phyloP scores from a whole-genome alignment of 768 basidiomycete species.

The Boletus rubescentipes region DNA sequence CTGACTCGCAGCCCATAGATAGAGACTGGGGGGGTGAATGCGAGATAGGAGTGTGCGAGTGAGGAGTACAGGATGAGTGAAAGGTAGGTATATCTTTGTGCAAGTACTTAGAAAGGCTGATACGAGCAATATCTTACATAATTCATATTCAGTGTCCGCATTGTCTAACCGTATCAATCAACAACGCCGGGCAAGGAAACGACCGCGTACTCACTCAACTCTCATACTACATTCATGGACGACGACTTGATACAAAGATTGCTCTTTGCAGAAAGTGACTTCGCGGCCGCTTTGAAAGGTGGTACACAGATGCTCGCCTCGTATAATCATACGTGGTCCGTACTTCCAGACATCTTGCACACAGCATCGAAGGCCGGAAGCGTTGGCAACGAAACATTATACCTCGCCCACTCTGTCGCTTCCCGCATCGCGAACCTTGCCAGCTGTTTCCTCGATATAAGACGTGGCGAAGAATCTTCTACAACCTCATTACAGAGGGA shows the following conservation, averaged over 20 bases:
- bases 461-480: neutral
- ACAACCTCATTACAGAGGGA: neutral
- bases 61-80: too few relatives aligned
- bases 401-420: neutral
- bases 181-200: neutral
- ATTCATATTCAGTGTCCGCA: constrained; percentile 15
- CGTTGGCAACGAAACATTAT: neutral
- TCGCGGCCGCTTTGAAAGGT: neutral
- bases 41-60: too few relatives aligned
- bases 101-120: too few relatives aligned
- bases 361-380: neutral
- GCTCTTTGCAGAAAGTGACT: neutral
- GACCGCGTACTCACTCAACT: neutral
- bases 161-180: neutral
- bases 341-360: neutral
- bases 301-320: neutral
- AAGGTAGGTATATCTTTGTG: too few relatives aligned
- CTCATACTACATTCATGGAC: neutral
- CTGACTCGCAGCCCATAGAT: neutral
- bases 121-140: neutral
- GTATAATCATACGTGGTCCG: neutral
- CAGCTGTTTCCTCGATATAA: constrained; percentile 5
- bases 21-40: too few relatives aligned
- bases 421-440: constrained; percentile 5
- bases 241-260: constrained; percentile 2